Base-by-base conservation (phyloP, 2,329 filamentous ascomycete species). In the Apiospora aurea region DNA sequence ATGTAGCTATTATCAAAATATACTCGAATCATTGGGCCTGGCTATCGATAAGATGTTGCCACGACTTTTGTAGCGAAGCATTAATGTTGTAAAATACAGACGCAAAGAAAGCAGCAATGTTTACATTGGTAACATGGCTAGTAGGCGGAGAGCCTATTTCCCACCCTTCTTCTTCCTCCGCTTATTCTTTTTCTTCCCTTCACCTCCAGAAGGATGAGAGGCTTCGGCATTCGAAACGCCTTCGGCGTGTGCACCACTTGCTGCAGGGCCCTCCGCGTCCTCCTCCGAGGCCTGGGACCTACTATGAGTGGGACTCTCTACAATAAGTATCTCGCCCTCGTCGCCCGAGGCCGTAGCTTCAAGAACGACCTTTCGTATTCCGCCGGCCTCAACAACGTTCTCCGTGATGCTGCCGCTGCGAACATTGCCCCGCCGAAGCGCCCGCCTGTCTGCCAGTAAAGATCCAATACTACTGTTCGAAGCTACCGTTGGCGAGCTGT, bases 391-490 rank as follows among this genome's bases (percentile, higher is more conserved):
- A 69, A 94, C 85, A n/a, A 93, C 85, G 72, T 92, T 93, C 80
- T 94, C 92, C 0, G 92, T 94, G 75, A 95, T 94, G 77, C 91
- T 93, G 44, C 93, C 93, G 74, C 91, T 93, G 70, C 92, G 87
- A 5, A 91, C 90, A 7, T 86, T 85, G 11, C 87, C 77, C 70
- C 76, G 77, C 73, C 74, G n/a, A 76, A 79, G 21, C 71, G 47
- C 73, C 74, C 61, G 46, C 71, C 69, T 69, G 70, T 74, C 71
- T 61, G 26, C 21, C 57, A 64, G 21, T 13, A 74, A 77, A 3
- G 75, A 75, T 2, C 74, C 72, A 24, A 73, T 70, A 41, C 69
- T 74, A 46, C 70, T 71, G 38, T 72, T 73, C 49, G 75, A 76
- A 26, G 74, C 71, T 41, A 71, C 53, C 18, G 67, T 38, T 18